These are phyloP conservation scores for Ceratocystis ficicola DNA, from an alignment of 2,329 filamentous ascomycete species.

Conservation along the genomic window DNA sequence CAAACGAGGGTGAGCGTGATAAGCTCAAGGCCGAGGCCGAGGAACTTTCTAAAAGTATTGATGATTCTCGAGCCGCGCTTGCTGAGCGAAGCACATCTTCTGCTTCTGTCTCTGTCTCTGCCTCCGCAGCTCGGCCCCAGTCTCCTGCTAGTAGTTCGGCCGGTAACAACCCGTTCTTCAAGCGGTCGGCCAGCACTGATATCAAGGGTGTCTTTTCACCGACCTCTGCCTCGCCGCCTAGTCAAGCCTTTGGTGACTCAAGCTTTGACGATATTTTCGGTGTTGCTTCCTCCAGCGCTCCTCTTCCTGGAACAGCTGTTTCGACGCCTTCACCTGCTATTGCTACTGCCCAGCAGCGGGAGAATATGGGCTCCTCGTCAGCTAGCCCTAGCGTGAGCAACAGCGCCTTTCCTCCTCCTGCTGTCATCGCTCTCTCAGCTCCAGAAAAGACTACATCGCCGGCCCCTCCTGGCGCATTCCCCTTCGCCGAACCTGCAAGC, in stretches of 20 bases:
- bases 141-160: slow-evolving; percentile 45
- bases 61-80: slow-evolving; percentile 14
- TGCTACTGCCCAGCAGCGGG: slow-evolving; percentile 33
- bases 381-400: slow-evolving; percentile 29
- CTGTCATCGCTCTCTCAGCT: neutral
- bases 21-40: slow-evolving; percentile 72
- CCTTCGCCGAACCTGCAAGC: slow-evolving; percentile 53
- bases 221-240: slow-evolving; percentile 33
- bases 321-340: slow-evolving; percentile 34
- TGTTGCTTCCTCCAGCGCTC: slow-evolving; percentile 31
- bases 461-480: slow-evolving; percentile 28
- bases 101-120: slow-evolving; percentile 31
- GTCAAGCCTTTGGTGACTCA: slow-evolving; percentile 44
- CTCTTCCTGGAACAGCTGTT: slow-evolving; percentile 45
- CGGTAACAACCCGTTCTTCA: slow-evolving; percentile 91
- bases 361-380: slow-evolving; percentile 46
- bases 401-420: slow-evolving; percentile 7
- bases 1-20: slow-evolving; percentile 77
- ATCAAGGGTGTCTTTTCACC: slow-evolving; percentile 41
- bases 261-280: slow-evolving; percentile 83
- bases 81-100: slow-evolving; percentile 37
- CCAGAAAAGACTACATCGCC: slow-evolving; percentile 17
- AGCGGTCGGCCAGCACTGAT: slow-evolving; percentile 51
- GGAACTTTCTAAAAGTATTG: slow-evolving; percentile 42
- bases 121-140: slow-evolving; percentile 56